Evolutionary conservation across 2,329 filamentous ascomycete genomes (phyloP).

Genomic region (Knoxdaviesia capensis): DNA sequence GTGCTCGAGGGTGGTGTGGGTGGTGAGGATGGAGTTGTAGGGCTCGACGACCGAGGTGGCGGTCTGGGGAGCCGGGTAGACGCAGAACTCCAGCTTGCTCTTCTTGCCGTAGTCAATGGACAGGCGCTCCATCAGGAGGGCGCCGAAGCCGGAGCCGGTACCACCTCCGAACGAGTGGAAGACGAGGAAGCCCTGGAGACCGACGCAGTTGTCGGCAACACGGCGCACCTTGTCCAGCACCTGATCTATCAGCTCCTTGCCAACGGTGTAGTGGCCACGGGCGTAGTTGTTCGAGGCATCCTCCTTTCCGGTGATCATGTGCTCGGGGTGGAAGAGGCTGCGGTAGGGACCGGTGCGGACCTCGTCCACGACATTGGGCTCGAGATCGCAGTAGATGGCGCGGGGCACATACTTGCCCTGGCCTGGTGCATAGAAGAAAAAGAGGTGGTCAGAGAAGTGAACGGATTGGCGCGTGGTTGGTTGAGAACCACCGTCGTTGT

Average conservation of each 20-base stretch:
- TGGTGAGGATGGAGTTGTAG: slow-evolving; percentile 98
- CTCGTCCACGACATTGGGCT: slow-evolving; percentile 98
- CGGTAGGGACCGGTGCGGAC: slow-evolving; percentile 95
- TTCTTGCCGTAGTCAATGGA: slow-evolving; percentile 99
- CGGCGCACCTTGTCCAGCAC: slow-evolving; percentile 95
- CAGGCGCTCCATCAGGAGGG: slow-evolving; percentile 94
- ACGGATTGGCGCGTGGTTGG: neutral
- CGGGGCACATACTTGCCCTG: slow-evolving; percentile 98
- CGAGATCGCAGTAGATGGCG: slow-evolving; percentile 98
- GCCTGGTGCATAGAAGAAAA: slow-evolving; percentile 28
- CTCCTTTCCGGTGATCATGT: slow-evolving; percentile 99
- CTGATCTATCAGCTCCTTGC: slow-evolving; percentile 97
- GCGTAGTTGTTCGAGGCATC: slow-evolving; percentile 99
- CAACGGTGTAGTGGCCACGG: slow-evolving; percentile 97
- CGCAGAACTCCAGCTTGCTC: slow-evolving; percentile 99
- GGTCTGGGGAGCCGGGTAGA: slow-evolving; percentile 94
- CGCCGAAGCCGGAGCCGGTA: slow-evolving; percentile 96
- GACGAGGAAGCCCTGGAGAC: slow-evolving; percentile 96
- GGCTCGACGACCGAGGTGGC: slow-evolving; percentile 96
- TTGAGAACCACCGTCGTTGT: neutral
- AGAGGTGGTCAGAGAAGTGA: neutral
- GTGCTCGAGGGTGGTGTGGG: slow-evolving; percentile 97
- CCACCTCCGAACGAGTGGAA: slow-evolving; percentile 99
- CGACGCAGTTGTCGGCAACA: slow-evolving; percentile 93
- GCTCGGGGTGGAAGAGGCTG: slow-evolving; percentile 92